Percentiles rank a stretch among this genome's conserved stretches.
Conservation (phyloP, 2,329 filamentous ascomycete genomes). For the Curvularia lunata region DNA sequence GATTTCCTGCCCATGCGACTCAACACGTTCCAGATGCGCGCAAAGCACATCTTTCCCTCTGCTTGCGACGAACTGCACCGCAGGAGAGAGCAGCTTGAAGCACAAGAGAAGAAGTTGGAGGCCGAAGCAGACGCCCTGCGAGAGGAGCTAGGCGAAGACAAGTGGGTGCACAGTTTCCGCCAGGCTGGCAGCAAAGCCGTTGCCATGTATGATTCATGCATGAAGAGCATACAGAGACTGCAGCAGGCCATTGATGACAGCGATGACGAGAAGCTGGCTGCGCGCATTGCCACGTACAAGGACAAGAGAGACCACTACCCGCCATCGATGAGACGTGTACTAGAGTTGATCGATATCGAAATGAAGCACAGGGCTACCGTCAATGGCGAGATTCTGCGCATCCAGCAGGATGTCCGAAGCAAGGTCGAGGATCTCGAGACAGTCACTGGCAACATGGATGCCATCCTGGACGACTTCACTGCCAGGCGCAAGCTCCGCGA, state of each 20-base stretch:
- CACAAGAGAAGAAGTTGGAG: conserved; percentile 86
- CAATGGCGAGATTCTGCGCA: conserved; percentile 89
- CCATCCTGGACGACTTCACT: conserved; percentile 70
- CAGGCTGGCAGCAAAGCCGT: conserved; percentile 90
- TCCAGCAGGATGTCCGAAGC: conserved; percentile 85
- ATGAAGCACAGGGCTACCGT: conserved; percentile 94
- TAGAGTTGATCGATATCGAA: conserved; percentile 94
- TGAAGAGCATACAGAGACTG: conserved; percentile 82
- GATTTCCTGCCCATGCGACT: conserved; percentile 96
- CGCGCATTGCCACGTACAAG: conserved; percentile 89
- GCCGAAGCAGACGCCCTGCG: conserved; percentile 87
- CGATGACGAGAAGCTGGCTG: conserved; percentile 65
- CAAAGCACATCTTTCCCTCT: conserved; percentile 80
- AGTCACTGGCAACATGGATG: conserved; percentile 79
- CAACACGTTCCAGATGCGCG: conserved; percentile 81
- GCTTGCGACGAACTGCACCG: conserved; percentile 88
- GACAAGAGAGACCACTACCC: conserved; percentile 94
- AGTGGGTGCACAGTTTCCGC: conserved; percentile 94
- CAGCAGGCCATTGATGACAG: conserved; percentile 78
- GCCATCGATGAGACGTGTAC: conserved; percentile 86
- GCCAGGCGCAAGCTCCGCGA: conserved; percentile 81
- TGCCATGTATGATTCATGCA: conserved; percentile 96
- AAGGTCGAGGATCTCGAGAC: conserved; percentile 78
- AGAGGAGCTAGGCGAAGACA: conserved; percentile 90
- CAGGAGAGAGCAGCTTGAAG: conserved; percentile 75